Base-by-base conservation (phyloP, 2,329 filamentous ascomycete species). In the Teratosphaeria gauchensis region DNA sequence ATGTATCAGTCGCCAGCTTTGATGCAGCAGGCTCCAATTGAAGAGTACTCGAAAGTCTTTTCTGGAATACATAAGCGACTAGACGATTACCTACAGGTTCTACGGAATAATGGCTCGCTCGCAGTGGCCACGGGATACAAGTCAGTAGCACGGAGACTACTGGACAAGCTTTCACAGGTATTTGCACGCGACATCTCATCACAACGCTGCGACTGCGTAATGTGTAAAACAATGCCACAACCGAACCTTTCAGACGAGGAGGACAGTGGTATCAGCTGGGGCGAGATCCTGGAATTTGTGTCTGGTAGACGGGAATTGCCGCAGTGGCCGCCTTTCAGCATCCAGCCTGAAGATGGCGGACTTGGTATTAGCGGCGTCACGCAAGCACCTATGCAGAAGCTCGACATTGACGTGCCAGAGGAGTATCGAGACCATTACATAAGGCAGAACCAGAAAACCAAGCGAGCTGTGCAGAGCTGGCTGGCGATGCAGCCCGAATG, bases 91-190 rank as follows among this genome's bases (percentile, higher is more conserved):
- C 83, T 87, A 63, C 82, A 83, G 2, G 92, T 99, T 3, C 80
- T 97, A 62, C 78, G 82, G 51, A 91, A 88, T 62, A 90, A 88
- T 66, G 94, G 94, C 3, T 97, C 92, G 0, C 78, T 99, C 4
- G 94, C 94, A 2, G 94, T 97, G 1, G 94, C 94, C 16, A 97
- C 92, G 0, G 94, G 94, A 5, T 96, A 97, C 72, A 85, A 90
- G 57, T 96, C 92, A 0, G 89, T 97, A n/a, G 94, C 94, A 3
- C 85, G 94, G 4, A 84, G 92, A 56, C 76, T 97, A 28, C 81
- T 97, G 4, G 92, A 99, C 74, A 85, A 94, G 42, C 79, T 99
- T 3, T 92, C 96, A 71, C 90, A 92, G 58, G 91, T 99, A 8
- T 97, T 99, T 74, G 92, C 91, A 2, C 83, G 94, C 60, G 92